Conservation (phyloP, 1,139 yeast genomes). For the Kodamaea anthophila region DNA sequence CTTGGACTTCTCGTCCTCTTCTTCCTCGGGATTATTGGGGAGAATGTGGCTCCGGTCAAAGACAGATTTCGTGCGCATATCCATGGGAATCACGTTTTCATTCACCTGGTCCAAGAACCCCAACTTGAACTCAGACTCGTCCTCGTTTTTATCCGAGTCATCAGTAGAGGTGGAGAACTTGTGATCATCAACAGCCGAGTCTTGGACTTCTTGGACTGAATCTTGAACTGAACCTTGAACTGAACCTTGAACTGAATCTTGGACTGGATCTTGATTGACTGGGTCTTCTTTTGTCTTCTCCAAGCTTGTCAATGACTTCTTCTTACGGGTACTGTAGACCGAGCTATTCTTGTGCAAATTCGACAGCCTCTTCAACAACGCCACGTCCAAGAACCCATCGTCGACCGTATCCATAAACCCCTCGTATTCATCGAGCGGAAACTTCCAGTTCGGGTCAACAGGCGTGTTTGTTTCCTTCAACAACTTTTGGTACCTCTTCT, state of each 20-base stretch:
- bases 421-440: slow-evolving; percentile 43
- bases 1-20: slow-evolving; percentile 14
- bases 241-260: not conserved
- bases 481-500: slow-evolving; percentile 22
- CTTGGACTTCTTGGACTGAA: slow-evolving; percentile 4
- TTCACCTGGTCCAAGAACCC: slow-evolving; percentile 24
- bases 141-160: slow-evolving; percentile 20
- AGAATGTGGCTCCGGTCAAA: slow-evolving; percentile 20
- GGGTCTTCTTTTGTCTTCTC: slow-evolving; percentile 5
- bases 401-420: slow-evolving; percentile 45
- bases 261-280: not conserved
- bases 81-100: slow-evolving; percentile 17
- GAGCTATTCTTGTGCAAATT: slow-evolving; percentile 20
- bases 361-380: slow-evolving; percentile 42
- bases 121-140: slow-evolving; percentile 20
- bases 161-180: slow-evolving; percentile 14
- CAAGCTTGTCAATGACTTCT: slow-evolving; percentile 10
- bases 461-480: slow-evolving; percentile 21
- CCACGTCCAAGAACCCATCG: slow-evolving; percentile 58
- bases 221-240: not conserved
- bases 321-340: slow-evolving; percentile 12
- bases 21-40: slow-evolving; percentile 8
- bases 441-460: slow-evolving; percentile 19
- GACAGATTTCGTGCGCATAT: slow-evolving; percentile 33
- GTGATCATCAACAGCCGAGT: slow-evolving; percentile 7